phyloP scores from a whole-genome alignment of 176 grass and related monocot genomes.

The Ananas comosus region DNA sequence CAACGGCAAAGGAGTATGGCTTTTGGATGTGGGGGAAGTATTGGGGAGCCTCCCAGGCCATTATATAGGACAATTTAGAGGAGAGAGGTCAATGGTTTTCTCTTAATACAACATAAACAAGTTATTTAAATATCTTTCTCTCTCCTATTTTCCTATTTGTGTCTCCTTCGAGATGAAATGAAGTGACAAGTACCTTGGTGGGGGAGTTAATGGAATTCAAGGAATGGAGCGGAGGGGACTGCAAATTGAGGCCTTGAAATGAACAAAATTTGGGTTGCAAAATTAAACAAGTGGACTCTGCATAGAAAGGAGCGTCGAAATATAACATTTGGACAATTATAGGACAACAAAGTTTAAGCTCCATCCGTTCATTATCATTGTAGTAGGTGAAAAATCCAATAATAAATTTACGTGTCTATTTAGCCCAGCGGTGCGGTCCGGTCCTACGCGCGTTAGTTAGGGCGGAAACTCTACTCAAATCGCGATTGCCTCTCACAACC shows the following conservation, averaged over 20 bases:
- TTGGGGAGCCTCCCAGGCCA: constrained; percentile 9
- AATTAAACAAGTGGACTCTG: too few species aligned
- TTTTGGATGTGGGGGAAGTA: constrained; percentile 24
- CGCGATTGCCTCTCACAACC: too few species aligned
- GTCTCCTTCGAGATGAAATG: background rate
- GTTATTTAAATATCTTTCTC: background rate
- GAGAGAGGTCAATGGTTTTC: constrained; percentile 54
- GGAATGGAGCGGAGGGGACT: background rate
- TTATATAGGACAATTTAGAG: constrained; percentile 40
- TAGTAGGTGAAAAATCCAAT: too few species aligned
- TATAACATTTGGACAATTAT: too few species aligned
- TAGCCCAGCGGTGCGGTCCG: too few species aligned
- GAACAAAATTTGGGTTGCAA: background rate
- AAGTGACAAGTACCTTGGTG: constrained; percentile 3
- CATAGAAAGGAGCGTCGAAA: too few species aligned
- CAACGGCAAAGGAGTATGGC: constrained; percentile 18
- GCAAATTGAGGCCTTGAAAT: background rate
- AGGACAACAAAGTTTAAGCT: too few species aligned
- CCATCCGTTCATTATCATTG: too few species aligned
- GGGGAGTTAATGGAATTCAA: background rate
- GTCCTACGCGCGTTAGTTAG: too few species aligned
- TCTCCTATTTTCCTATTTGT: background rate
- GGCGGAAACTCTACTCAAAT: too few species aligned
- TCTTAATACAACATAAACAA: constrained; percentile 43
- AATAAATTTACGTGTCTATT: too few species aligned